Base-by-base conservation (phyloP, 192 early-diverging fungal species). In the Thamnidium elegans region DNA sequence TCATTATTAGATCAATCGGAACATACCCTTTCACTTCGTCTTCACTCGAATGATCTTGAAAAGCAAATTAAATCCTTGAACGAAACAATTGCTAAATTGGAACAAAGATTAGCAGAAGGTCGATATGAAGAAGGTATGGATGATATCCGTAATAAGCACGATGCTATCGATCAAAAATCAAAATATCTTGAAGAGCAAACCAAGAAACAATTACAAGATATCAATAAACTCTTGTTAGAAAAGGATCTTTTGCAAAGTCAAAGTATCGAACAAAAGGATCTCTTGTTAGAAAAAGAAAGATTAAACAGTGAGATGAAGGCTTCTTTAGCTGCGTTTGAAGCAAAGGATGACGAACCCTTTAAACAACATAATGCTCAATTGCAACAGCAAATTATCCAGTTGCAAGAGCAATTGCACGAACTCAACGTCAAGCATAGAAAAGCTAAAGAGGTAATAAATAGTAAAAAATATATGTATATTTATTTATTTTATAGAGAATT, bases 201-300 rank as follows among this genome's bases (percentile, higher is more conserved):
- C 8, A 71, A 72, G 68, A 61, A 78, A 51, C 69, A 77, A 11
- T 63, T 83, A 14, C 65, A 75, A 32, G 76, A 80, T n/a, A 76
- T 87, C 74, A 83, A 79, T 64, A 78, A 75, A 32, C 73, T 87
- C 2, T 62, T 81, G 45, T 62, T 72, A 1, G 89, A 89, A 67
- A 87, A 87, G 70, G 80, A 84, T 30, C 36, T 67, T 42, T 67
- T 89, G 23, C 77, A 87, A 13, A 69, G 63, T 50, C 48, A 68
- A 5, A 67, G 72, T 21, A 67, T 80, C 13, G 87, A 89, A 58
- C 68, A 80, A 42, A 82, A 83, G 8, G 84, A 89, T 36, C 55
- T 52, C 48, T 52, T 84, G 20, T 20, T 83, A 10, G 82, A 86
- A 50, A 71, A 79, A 61, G 85, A 84, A 60, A 68, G 79, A 6